These are phyloP conservation scores for Phytophthora fragariae DNA, from an alignment of 352 stramenopile species.

Conservation along the genomic window DNA sequence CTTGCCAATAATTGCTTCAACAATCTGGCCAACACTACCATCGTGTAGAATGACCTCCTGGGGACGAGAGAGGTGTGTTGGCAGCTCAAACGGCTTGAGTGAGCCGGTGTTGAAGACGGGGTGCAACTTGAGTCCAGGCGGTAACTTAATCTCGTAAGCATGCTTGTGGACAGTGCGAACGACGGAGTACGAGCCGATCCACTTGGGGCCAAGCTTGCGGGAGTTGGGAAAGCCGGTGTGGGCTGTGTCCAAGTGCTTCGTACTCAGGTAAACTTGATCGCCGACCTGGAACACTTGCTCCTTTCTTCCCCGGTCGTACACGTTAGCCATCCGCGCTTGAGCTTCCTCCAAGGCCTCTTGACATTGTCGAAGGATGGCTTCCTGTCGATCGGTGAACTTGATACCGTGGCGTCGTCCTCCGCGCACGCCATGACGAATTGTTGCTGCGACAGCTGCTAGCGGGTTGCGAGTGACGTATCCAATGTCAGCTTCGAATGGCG, in stretches of 20 bases:
- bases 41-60: background rate
- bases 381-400: background rate
- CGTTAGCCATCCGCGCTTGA: slow-evolving; percentile 1
- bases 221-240: slow-evolving; percentile 1
- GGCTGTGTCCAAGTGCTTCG: background rate
- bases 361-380: slow-evolving; percentile 1
- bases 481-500: background rate
- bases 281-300: slow-evolving; percentile 9
- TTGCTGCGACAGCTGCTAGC: background rate
- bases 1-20: background rate
- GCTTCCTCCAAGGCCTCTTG: slow-evolving; percentile 7
- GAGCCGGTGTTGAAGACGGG: slow-evolving; percentile 1
- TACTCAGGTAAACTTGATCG: too few species aligned
- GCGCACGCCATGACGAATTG: background rate
- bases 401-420: background rate
- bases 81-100: background rate
- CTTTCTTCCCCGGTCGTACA: slow-evolving; percentile 1
- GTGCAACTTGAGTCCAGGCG: slow-evolving; percentile 1
- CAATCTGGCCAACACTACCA: slow-evolving; percentile 1
- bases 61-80: background rate
- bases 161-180: background rate
- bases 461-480: background rate
- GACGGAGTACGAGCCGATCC: background rate
- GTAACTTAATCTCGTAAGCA: background rate
- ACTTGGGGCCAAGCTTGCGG: background rate